Conservation (phyloP, 2,329 filamentous ascomycete genomes). For the Aspergillus unguis region DNA sequence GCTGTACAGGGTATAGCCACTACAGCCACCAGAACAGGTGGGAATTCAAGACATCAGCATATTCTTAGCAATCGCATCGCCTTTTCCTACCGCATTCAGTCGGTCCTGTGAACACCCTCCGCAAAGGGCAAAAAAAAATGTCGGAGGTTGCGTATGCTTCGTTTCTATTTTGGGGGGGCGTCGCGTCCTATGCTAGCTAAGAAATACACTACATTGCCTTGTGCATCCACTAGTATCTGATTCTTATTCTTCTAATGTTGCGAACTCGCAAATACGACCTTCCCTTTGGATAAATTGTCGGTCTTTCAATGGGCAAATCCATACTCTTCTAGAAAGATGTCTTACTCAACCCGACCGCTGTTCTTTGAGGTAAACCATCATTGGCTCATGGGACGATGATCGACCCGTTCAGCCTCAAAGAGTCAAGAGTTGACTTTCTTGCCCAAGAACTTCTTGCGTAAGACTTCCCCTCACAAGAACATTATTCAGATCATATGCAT, state of each 20-base stretch:
- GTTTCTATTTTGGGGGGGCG: conserved; percentile 15
- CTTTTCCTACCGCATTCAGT: not conserved
- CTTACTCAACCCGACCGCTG: not conserved
- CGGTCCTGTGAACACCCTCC: not conserved
- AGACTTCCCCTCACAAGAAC: not conserved
- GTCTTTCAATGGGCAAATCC: not conserved
- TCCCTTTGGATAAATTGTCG: not conserved
- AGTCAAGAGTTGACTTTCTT: not conserved
- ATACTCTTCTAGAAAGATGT: not conserved
- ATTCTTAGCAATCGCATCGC: not conserved
- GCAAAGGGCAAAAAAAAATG: not conserved
- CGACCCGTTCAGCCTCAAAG: conserved; percentile 1
- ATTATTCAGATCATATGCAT: too few species aligned
- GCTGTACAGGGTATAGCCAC: not conserved
- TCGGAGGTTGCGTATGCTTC: conserved; percentile 16
- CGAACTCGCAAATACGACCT: not conserved
- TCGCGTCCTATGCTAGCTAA: conserved; percentile 6
- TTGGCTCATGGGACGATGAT: not conserved
- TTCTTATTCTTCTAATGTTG: too few species aligned
- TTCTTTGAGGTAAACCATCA: not conserved
- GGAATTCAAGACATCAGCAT: not conserved
- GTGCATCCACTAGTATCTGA: not conserved
- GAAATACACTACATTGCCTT: not conserved
- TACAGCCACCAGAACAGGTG: conserved; percentile 1
- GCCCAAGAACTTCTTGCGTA: not conserved